Percentiles rank a stretch among this genome's conserved stretches.
phyloP scores from a whole-genome alignment of 768 basidiomycete species.

The Megacollybia marginata region DNA sequence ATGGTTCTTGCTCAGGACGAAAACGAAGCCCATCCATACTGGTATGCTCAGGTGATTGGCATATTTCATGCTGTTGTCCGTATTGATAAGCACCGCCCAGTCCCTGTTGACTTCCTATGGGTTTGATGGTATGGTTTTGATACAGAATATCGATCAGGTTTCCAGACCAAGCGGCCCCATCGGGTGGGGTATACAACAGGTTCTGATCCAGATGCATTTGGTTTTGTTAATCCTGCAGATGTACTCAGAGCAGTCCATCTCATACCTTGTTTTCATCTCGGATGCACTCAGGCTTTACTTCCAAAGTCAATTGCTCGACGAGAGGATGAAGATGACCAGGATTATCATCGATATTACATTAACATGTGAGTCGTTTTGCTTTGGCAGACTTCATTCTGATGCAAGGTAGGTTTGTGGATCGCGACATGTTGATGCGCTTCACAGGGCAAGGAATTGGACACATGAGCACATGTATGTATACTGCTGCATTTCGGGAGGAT shows the following conservation, averaged over 20 bases:
- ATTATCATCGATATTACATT: slow-evolving; percentile 25
- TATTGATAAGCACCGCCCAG: not conserved
- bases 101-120: slow-evolving; percentile 20
- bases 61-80: slow-evolving; percentile 20
- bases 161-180: slow-evolving; percentile 13
- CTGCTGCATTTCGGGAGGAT: not conserved
- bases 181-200: slow-evolving; percentile 18
- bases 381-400: not conserved
- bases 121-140: slow-evolving; percentile 18
- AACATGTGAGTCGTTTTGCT: slow-evolving; percentile 18
- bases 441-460: slow-evolving; percentile 17
- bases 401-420: slow-evolving; percentile 15
- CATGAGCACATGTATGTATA: not conserved
- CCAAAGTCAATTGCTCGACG: slow-evolving; percentile 7
- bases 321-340: slow-evolving; percentile 11
- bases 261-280: slow-evolving; percentile 24
- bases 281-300: slow-evolving; percentile 7
- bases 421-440: slow-evolving; percentile 21
- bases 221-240: slow-evolving; percentile 31
- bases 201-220: slow-evolving; percentile 21
- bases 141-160: slow-evolving; percentile 8
- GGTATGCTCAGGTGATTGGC: slow-evolving; percentile 18
- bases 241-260: slow-evolving; percentile 28
- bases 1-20: slow-evolving; percentile 11
- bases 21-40: slow-evolving; percentile 8